Conservation (phyloP, 208 protist species). For the Strigomonas galati region DNA sequence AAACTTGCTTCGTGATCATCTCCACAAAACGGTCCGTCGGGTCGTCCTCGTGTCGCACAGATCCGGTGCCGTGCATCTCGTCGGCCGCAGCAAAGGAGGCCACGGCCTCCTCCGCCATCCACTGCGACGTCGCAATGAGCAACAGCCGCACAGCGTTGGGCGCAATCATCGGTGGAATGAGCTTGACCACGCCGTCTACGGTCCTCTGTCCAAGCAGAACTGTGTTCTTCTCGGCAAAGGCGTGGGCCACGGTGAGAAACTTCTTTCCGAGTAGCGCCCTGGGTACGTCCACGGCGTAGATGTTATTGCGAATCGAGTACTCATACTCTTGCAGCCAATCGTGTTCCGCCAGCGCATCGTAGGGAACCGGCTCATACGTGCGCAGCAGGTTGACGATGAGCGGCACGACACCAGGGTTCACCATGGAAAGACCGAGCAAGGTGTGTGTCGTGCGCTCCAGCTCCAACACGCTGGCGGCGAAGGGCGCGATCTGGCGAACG, state of each 20-base stretch:
- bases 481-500: conserved; percentile 53
- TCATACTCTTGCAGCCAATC: conserved; percentile 83
- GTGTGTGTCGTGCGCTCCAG: conserved; percentile 65
- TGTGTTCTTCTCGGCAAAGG: conserved; percentile 58
- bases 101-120: conserved; percentile 41
- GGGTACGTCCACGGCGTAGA: conserved; percentile 55
- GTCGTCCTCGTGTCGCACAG: too few relatives aligned
- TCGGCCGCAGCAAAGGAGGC: conserved; percentile 38
- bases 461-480: conserved; percentile 68
- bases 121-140: conserved; percentile 57
- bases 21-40: too few relatives aligned
- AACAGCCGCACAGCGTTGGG: conserved; percentile 60
- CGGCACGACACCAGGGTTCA: conserved; percentile 66
- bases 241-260: conserved; percentile 49
- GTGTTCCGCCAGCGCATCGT: conserved; percentile 39
- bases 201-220: conserved; percentile 75
- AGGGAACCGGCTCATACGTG: conserved; percentile 67
- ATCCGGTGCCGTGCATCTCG: too few relatives aligned
- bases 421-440: conserved; percentile 69
- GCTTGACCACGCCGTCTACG: conserved; percentile 43
- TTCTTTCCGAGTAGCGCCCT: conserved; percentile 51
- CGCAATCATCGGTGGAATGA: conserved; percentile 57
- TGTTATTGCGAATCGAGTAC: conserved; percentile 75
- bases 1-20: too few relatives aligned
- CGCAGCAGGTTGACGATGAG: conserved; percentile 78